phyloP scores from a whole-genome alignment of 2,329 filamentous ascomycete species.

The Alternaria incomplexa region DNA sequence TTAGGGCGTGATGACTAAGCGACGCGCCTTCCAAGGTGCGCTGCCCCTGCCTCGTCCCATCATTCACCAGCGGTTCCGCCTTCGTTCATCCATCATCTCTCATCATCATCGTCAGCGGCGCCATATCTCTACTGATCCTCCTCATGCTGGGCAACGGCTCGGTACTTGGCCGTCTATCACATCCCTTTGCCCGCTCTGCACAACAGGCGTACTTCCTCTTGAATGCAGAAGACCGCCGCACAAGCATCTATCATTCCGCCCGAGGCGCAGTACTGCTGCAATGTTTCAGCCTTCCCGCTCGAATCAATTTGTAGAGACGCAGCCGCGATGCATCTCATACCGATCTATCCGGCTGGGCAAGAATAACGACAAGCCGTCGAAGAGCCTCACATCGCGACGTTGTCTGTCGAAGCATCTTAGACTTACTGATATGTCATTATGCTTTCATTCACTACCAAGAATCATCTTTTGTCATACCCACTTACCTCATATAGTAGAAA shows the following conservation, averaged over 20 bases:
- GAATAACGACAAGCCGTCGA: neutral
- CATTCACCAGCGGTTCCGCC: neutral
- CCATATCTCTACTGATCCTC: neutral
- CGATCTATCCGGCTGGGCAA: constrained; percentile 8
- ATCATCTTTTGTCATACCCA: neutral
- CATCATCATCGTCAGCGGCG: neutral
- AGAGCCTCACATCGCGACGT: neutral
- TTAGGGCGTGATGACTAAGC: neutral
- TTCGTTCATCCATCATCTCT: neutral
- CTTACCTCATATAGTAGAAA: neutral
- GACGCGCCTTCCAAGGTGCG: neutral
- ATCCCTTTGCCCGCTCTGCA: constrained; percentile 7
- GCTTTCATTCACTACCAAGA: neutral
- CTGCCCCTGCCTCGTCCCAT: neutral
- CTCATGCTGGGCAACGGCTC: neutral
- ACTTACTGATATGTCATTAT: neutral
- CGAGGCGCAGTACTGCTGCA: neutral
- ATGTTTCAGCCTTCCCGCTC: neutral
- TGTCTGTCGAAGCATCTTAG: neutral
- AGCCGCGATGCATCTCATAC: neutral
- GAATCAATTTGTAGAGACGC: neutral
- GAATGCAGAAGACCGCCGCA: neutral
- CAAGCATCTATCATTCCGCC: neutral
- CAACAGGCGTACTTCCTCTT: constrained; percentile 1
- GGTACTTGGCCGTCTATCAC: neutral